Percentiles rank a stretch among this genome's conserved stretches.
Evolutionary conservation across 2,329 filamentous ascomycete genomes (phyloP).

Genomic region (Plectosphaerella sp.): DNA sequence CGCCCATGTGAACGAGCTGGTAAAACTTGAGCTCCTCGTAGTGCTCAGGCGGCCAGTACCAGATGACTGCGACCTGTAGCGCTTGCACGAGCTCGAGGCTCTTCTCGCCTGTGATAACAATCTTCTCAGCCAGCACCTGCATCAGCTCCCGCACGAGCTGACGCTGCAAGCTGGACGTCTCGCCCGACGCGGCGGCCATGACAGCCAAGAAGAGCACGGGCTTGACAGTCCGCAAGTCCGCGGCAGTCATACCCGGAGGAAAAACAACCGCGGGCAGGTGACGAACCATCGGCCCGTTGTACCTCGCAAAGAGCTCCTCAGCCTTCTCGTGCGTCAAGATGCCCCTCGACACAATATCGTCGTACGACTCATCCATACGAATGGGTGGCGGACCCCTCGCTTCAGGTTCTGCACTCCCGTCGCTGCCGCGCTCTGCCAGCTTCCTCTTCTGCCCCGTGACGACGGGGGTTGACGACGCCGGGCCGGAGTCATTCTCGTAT

Average conservation of each 20-base stretch:
- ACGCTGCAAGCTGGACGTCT: slow-evolving; percentile 52
- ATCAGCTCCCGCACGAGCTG: slow-evolving; percentile 65
- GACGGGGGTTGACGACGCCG: background rate
- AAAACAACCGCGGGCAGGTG: slow-evolving; percentile 63
- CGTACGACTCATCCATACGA: slow-evolving; percentile 18
- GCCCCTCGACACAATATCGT: slow-evolving; percentile 55
- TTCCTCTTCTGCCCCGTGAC: slow-evolving; percentile 23
- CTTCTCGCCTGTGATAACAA: slow-evolving; percentile 74
- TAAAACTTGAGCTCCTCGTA: slow-evolving; percentile 89
- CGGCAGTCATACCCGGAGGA: slow-evolving; percentile 44
- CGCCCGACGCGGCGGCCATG: slow-evolving; percentile 60
- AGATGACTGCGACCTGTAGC: slow-evolving; percentile 69
- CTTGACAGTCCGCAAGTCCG: slow-evolving; percentile 52
- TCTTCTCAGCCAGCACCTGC: slow-evolving; percentile 66
- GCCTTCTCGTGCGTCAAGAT: slow-evolving; percentile 53
- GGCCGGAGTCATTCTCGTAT: background rate
- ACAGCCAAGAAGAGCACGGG: slow-evolving; percentile 68
- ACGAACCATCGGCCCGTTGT: slow-evolving; percentile 53
- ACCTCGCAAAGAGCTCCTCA: slow-evolving; percentile 50
- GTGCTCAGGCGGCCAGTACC: slow-evolving; percentile 80
- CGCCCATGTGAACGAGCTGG: slow-evolving; percentile 76
- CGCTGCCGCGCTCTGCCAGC: slow-evolving; percentile 15
- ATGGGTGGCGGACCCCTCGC: slow-evolving; percentile 6
- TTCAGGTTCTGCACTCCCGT: background rate
- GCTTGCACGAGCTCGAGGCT: slow-evolving; percentile 79